Conservation (phyloP, 495 filamentous ascomycete genomes). For the Aspergillus nidulans region DNA sequence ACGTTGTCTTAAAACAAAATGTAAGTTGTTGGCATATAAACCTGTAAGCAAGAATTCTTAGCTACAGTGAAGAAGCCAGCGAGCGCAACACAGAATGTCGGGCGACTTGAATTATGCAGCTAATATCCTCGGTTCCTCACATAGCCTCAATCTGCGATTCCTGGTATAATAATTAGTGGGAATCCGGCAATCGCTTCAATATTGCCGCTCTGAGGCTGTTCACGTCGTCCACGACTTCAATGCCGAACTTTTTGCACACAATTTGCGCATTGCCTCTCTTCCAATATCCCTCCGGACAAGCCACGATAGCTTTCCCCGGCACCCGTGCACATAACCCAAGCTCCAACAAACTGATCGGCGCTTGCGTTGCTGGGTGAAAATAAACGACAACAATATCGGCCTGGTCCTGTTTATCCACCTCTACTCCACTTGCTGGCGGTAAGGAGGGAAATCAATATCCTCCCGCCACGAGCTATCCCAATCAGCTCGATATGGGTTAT, state of each 20-base stretch:
- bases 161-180: no score
- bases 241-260: constrained; percentile 34
- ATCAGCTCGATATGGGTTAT: constrained; percentile 52
- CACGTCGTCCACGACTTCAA: constrained; percentile 14
- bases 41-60: no score
- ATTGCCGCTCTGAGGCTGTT: no score
- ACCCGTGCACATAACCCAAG: constrained; percentile 43
- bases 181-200: no score
- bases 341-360: constrained; percentile 49
- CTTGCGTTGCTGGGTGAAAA: constrained; percentile 42
- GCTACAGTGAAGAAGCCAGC: no score
- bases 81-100: no score
- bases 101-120: no score
- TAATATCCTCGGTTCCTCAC: no score
- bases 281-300: constrained; percentile 48
- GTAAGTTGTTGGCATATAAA: no score
- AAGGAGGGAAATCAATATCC: constrained; percentile 38
- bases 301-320: constrained; percentile 46
- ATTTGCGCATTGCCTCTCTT: constrained; percentile 54
- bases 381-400: constrained; percentile 53
- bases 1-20: no score
- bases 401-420: constrained; percentile 46
- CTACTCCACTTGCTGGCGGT: constrained; percentile 53
- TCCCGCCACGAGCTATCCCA: constrained; percentile 53
- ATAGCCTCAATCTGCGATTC: no score